Evolutionary conservation across 1,139 yeast genomes (phyloP), one percentile per base, ranked within the genome.

Genomic region (Pichia sp.): DNA sequence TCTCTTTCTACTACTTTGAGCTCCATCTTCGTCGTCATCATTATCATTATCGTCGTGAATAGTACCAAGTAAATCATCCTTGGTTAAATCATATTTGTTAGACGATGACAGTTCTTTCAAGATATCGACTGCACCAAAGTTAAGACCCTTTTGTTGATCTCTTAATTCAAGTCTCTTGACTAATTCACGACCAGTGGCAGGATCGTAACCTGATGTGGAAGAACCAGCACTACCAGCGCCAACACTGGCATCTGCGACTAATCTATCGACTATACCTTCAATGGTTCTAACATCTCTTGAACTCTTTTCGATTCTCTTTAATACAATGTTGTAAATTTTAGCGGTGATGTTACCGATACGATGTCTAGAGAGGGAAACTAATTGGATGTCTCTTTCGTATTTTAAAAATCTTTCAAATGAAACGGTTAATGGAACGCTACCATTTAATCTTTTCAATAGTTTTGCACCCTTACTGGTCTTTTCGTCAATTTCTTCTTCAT

Each of bases 331-430:
- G 61, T 85, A 93, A 8, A 94, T 75, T 44, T 73, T 69, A 0
- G 95, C 76, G 0, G 94, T 73, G 3, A 85, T 66, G 12, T 74
- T 66, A 7, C 99, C 99, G 40, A 90, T 68, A 50, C 91, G 75
- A 42, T 85, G 81, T 35, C 74, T 73, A 18, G 85, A 87, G 44
- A 86, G 73, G 36, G 77, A 77, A 1, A 73, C 78, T 27, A 93
- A 72, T 52, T 85, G 85, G 36, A 70, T 67, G 15, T 85, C 75
- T 54, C 97, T 75, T 58, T 83, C 73, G 38, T 78, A 68, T 57
- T 89, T 84, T 49, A 85, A 73, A 59, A 78, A 89, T 55, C 95
- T 72, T 31, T 78, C 76, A 49, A 85, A 72, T 58, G 83, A 84
- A 58, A 90, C 75, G 1, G 83, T 71, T 14, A 90, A 68, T 1